These are phyloP conservation scores for Nicotiana noctiflora DNA, from an alignment of 257 asterid genomes.

Conservation along the genomic window DNA sequence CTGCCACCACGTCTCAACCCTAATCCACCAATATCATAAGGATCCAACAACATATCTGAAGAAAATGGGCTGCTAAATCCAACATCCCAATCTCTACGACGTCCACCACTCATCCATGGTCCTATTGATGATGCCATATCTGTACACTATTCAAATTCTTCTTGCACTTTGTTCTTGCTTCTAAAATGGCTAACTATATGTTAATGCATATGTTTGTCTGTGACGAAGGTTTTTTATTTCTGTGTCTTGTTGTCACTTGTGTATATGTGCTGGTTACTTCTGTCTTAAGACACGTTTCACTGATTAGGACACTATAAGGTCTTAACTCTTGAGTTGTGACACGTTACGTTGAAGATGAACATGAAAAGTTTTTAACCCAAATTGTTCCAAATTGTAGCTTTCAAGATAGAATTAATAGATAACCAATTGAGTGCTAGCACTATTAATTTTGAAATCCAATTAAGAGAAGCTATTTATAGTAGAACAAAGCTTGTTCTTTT, in stretches of 20 bases:
- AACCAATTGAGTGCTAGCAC: too few species aligned
- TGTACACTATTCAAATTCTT: not conserved
- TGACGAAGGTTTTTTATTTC: too few species aligned
- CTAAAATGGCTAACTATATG: too few species aligned
- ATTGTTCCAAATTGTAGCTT: too few species aligned
- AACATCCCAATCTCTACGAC: not conserved
- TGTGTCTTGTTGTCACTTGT: not conserved
- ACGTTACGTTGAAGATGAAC: not conserved
- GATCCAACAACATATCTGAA: conserved; percentile 33
- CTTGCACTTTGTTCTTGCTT: too few species aligned
- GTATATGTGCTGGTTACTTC: not conserved
- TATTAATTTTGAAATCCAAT: too few species aligned
- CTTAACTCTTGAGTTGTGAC: not conserved
- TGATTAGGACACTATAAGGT: not conserved
- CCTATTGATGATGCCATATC: not conserved
- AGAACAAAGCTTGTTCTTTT: too few species aligned
- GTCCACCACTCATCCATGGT: not conserved
- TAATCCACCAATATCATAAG: conserved; percentile 11
- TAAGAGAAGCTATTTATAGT: too few species aligned
- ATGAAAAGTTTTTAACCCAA: not conserved
- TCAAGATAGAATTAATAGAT: too few species aligned
- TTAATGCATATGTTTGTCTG: not conserved
- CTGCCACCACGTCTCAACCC: conserved; percentile 3
- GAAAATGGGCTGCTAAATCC: conserved; percentile 11
- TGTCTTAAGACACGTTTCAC: not conserved